Evolutionary conservation across 345 rosid species (phyloP).

Genomic region (Pistacia integerrima): DNA sequence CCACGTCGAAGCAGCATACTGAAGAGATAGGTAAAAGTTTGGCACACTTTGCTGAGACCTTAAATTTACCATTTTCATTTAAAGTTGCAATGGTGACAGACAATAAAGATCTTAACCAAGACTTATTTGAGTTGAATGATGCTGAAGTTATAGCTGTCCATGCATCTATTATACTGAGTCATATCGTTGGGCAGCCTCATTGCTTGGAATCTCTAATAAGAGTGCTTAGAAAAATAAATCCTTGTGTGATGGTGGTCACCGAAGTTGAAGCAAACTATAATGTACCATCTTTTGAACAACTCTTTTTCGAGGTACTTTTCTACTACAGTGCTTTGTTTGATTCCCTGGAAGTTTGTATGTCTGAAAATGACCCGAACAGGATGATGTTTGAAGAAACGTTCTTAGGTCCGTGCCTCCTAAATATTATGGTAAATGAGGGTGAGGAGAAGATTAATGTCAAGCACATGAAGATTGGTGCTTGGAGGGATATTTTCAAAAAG

Average conservation of each 20-base stretch:
- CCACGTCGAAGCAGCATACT: constrained; percentile 12
- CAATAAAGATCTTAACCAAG: constrained; percentile 42
- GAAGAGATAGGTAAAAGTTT: constrained; percentile 46
- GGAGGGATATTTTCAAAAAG: constrained; percentile 43
- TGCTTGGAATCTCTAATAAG: constrained; percentile 39
- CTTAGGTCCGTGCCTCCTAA: no score
- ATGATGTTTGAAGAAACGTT: constrained; percentile 20
- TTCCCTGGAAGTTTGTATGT: constrained; percentile 39
- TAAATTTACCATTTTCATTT: constrained; percentile 43
- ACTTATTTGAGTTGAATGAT: constrained; percentile 32
- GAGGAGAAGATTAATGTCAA: constrained; percentile 32
- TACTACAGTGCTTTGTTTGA: constrained; percentile 44
- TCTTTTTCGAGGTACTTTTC: constrained; percentile 49
- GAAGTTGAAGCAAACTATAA: constrained; percentile 49
- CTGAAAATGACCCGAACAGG: constrained; percentile 24
- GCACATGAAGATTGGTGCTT: constrained; percentile 43
- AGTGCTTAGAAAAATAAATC: constrained; percentile 34
- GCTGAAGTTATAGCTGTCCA: constrained; percentile 37
- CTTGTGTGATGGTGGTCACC: constrained; percentile 40
- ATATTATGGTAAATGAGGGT: constrained; percentile 39
- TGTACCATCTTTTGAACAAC: constrained; percentile 41
- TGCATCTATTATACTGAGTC: neutral
- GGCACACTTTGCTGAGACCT: constrained; percentile 34
- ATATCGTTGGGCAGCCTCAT: constrained; percentile 22
- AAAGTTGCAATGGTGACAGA: constrained; percentile 36